A percentile compares a stretch with the other conserved stretches of the same genome.
These are phyloP conservation scores for Fagopyrum esculentum DNA, from an alignment of 148 eudicot genomes.

Conservation along the genomic window DNA sequence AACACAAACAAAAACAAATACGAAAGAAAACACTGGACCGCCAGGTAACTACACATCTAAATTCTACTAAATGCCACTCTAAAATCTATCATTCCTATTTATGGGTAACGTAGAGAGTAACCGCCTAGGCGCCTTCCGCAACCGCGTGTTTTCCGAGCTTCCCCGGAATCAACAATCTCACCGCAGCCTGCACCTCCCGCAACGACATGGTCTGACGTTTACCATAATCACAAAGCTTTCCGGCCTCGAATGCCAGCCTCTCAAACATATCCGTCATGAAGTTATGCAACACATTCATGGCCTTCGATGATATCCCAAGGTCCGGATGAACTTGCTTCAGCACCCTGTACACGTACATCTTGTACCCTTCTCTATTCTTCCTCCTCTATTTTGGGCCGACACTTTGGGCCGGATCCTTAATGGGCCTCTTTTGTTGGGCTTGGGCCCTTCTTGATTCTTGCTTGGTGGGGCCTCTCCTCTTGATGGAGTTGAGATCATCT, in stretches of 20 bases:
- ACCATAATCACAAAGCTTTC: constrained; percentile 20
- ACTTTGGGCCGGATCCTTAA: constrained; percentile 2
- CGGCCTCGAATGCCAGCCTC: constrained; percentile 55
- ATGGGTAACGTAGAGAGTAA: constrained; percentile 29
- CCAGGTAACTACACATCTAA: too few species aligned
- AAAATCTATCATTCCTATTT: not conserved
- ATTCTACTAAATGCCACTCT: too few species aligned
- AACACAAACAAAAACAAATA: too few species aligned
- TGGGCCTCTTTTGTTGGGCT: constrained; percentile 7
- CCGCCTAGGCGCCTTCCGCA: constrained; percentile 72
- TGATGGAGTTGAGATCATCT: constrained; percentile 23
- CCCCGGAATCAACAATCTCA: constrained; percentile 68
- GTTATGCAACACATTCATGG: constrained; percentile 67
- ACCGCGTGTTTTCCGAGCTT: constrained; percentile 74
- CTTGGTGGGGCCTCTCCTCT: constrained; percentile 23
- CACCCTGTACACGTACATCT: constrained; percentile 50
- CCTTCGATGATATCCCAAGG: constrained; percentile 49
- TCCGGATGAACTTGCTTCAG: constrained; percentile 87
- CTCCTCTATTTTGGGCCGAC: constrained; percentile 9
- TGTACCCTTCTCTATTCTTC: constrained; percentile 38
- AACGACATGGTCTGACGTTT: constrained; percentile 44
- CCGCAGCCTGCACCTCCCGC: constrained; percentile 74
- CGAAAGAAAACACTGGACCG: too few species aligned
- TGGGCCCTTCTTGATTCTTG: constrained; percentile 6
- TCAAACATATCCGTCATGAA: constrained; percentile 74